A percentile compares a stretch with the other conserved stretches of the same genome.
Evolutionary conservation across 208 protist species (phyloP).

Genomic region (Leishmania tropica): DNA sequence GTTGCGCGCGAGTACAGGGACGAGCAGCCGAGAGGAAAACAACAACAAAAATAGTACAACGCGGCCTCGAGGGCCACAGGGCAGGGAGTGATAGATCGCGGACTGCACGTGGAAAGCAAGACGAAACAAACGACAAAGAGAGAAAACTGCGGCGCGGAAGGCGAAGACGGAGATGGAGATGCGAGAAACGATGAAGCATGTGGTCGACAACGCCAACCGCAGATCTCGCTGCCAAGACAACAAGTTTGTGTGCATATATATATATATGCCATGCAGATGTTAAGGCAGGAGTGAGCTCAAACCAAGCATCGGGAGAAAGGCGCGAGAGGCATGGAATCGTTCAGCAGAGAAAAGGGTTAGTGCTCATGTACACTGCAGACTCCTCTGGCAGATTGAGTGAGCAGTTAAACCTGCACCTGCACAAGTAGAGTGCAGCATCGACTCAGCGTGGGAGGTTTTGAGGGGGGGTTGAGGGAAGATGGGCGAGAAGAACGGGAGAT

Average conservation of each 20-base stretch:
- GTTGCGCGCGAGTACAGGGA: too few relatives aligned
- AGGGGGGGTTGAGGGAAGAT: background rate
- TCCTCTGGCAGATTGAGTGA: background rate
- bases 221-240: background rate
- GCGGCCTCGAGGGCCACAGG: background rate
- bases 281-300: too few relatives aligned
- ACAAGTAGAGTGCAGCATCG: too few relatives aligned
- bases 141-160: too few relatives aligned
- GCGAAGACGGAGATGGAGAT: too few relatives aligned
- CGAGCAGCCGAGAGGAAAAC: too few relatives aligned
- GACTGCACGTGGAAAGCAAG: too few relatives aligned
- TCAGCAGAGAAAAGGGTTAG: background rate
- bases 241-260: background rate
- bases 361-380: background rate
- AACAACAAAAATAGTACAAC: background rate
- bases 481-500: background rate
- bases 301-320: too few relatives aligned
- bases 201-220: too few relatives aligned
- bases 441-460: background rate
- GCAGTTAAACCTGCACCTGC: background rate
- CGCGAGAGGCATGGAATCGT: too few relatives aligned
- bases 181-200: too few relatives aligned
- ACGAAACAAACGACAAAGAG: background rate
- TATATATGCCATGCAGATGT: background rate
- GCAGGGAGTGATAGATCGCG: background rate